Evolutionary conservation across 1,284 basidiomycete genomes (phyloP), one percentile per base, ranked within the genome.

Genomic region (Fomitopsis betulina): DNA sequence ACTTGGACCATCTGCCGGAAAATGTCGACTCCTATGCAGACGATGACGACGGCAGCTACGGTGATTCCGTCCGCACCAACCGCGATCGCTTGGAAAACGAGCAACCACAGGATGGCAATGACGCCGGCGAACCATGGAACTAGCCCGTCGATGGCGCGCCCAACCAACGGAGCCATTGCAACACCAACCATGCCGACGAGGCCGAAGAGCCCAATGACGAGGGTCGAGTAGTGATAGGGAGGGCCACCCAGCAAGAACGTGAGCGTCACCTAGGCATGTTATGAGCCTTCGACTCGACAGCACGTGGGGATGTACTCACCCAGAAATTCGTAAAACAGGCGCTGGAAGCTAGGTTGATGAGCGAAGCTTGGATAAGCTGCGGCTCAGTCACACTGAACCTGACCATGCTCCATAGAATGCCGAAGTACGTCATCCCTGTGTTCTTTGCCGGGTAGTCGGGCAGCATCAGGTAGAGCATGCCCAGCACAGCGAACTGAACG

Each of bases 141-240:
- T 47, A 84, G 70, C 2, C 71, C 66, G 63, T 86, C 83, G 45
- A 85, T 73, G 4, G 79, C 65, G 32, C 74, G 73, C 0, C 84
- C 84, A 54, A 79, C 73, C 50, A 81, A 68, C 0, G 83, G 82
- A 0, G 79, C 79, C 30, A 75, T 68, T 27, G 74, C 63, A 7
- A 83, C 79, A 30, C 74, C 75, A n/a, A 78, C 63, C 42, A 81
- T 71, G 12, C 84, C 84, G 4, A 84, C 68, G 3, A 84, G 72
- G 9, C 82, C 83, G 63, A 85, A 83, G 5, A 85, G 71, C 12
- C 83, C 82, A 52, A 82, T 83, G n/a, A 75, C 68, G 25, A 83
- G 67, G 73, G 74, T 75, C 0, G 70, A 72, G 62, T 75, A 81
- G 67, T 77, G 58, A 63, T 83, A 84, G 1, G 79, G 80, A 2